Base-by-base conservation (phyloP, 2,329 filamentous ascomycete genomes). In the Ilyonectria destructans region DNA sequence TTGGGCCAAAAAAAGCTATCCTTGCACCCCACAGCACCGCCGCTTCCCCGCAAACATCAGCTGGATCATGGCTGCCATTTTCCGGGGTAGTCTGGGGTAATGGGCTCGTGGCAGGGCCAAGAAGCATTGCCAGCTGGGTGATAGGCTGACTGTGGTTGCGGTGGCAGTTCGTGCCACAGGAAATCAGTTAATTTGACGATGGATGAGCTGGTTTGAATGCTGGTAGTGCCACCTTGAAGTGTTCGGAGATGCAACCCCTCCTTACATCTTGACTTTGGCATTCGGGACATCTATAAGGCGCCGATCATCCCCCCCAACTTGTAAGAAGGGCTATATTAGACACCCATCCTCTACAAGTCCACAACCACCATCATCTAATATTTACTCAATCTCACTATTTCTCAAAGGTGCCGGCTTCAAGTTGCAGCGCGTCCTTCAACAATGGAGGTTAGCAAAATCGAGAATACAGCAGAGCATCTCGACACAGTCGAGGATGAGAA, bases 361-460 rank as follows among this genome's bases (percentile, higher is more conserved):
- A 17, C 46, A 55, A 7, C 46, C 21, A 23, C 8, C 37, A 51
- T 26, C 17, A 29, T 40, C 43, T 23, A 29, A 19, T 1, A n/a
- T 40, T 10, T 21, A 29, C n/a, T n/a, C 5, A 10, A 33, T 13
- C 29, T 23, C 6, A 10, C 26, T n/a, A 40, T 7, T 6, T 55
- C 10, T n/a, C 26, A 17, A 17, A 45, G 43, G 35, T 35, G n/a
- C n/a, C 17, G 40, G 19, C 15, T 2, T 19, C 15, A 29, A 37
- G 19, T 17, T 48, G 48, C 19, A 51, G 64, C 40, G 19, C 23
- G 3, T 6, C 35, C 29, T 35, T 59, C 4, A 1, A 31, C 43
- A 31, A 68, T 74, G 70, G 67, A 73, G 23, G 64, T 65, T 40
- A 68, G 58, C 54, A 73, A 74, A 63, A 63, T 71, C 26, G 68